These are phyloP conservation scores for Podaxis mareebaensis DNA, from an alignment of 768 basidiomycete genomes.

Conservation along the genomic window DNA sequence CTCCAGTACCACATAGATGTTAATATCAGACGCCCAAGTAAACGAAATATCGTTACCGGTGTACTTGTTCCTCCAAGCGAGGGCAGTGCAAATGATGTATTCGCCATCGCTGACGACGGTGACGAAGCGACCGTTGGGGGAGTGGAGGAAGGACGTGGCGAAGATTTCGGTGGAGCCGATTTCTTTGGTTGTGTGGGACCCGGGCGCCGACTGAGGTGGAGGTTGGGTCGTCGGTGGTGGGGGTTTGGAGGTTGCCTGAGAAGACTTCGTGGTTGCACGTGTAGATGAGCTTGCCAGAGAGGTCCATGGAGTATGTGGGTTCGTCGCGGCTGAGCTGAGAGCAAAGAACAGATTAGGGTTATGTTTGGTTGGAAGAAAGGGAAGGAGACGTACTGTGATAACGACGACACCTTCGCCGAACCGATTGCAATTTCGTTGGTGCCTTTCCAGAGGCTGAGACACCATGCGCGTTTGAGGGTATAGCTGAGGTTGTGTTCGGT, in stretches of 20 bases:
- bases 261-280: slow-evolving; percentile 90
- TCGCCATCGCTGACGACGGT: slow-evolving; percentile 98
- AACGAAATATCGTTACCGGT: slow-evolving; percentile 92
- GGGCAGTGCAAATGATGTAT: slow-evolving; percentile 97
- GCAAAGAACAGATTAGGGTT: slow-evolving; percentile 62
- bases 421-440: slow-evolving; percentile 95
- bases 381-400: slow-evolving; percentile 93
- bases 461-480: slow-evolving; percentile 95
- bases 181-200: slow-evolving; percentile 77
- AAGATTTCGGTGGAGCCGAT: slow-evolving; percentile 95
- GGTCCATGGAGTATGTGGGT: slow-evolving; percentile 94
- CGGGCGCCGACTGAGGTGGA: slow-evolving; percentile 70
- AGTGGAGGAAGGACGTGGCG: slow-evolving; percentile 81
- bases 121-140: slow-evolving; percentile 96
- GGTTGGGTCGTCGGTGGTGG: slow-evolving; percentile 34
- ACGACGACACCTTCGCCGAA: slow-evolving; percentile 95
- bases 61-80: slow-evolving; percentile 98
- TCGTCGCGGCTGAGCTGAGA: slow-evolving; percentile 91
- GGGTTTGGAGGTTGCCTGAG: slow-evolving; percentile 76
- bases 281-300: slow-evolving; percentile 92
- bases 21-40: slow-evolving; percentile 95
- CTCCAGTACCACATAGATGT: slow-evolving; percentile 95
- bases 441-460: slow-evolving; percentile 74
- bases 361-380: slow-evolving; percentile 93
- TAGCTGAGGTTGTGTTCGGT: slow-evolving; percentile 96